Evolutionary conservation across 192 early-diverging fungal genomes (phyloP).

Genomic region (Gonapodya sp.): DNA sequence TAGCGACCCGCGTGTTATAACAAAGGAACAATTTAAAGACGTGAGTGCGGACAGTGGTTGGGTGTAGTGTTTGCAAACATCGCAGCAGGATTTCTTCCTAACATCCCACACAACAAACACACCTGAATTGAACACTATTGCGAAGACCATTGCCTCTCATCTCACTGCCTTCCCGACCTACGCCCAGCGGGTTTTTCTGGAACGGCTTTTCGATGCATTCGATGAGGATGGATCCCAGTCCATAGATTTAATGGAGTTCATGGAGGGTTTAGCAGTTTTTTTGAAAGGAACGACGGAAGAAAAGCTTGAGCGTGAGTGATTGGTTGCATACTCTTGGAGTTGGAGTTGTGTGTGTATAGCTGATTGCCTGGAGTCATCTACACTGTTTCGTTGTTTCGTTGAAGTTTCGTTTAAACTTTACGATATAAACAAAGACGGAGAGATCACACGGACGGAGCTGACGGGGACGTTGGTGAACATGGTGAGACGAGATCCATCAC

Average conservation of each 20-base stretch:
- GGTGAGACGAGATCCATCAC: too few species aligned
- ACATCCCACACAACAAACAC: background rate
- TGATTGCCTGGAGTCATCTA: too few species aligned
- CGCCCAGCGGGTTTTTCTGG: conserved; percentile 61
- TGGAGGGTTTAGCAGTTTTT: conserved; percentile 60
- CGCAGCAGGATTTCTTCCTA: background rate
- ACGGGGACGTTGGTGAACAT: conserved; percentile 63
- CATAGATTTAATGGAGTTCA: conserved; percentile 54
- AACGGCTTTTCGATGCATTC: conserved; percentile 68
- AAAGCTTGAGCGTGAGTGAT: conserved; percentile 54
- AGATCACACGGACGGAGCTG: conserved; percentile 60
- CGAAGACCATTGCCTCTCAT: conserved; percentile 5
- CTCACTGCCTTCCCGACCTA: conserved; percentile 1
- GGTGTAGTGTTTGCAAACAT: background rate
- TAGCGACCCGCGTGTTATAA: background rate
- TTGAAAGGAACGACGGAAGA: conserved; percentile 69
- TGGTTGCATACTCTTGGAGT: background rate
- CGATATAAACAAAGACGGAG: conserved; percentile 68
- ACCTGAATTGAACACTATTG: background rate
- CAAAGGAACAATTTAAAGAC: background rate
- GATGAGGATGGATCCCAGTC: conserved; percentile 54
- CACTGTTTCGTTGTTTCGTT: background rate
- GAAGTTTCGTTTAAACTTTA: conserved; percentile 70
- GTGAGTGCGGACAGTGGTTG: background rate
- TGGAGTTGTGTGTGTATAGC: conserved; percentile 45